Conservation (phyloP, 345 rosid genomes). For the Turnera subulata region DNA sequence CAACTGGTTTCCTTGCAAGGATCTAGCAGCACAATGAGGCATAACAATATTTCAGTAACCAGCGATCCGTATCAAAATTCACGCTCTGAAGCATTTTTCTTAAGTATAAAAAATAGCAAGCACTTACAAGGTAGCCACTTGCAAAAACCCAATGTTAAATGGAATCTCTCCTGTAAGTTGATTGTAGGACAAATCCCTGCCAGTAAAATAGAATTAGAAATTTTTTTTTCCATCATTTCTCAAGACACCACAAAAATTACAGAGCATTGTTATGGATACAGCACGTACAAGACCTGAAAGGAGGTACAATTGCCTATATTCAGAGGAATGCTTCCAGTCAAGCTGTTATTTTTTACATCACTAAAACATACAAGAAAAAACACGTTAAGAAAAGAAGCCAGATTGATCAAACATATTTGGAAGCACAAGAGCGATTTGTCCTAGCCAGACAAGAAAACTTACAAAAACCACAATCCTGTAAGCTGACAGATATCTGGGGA, state of each 20-base stretch:
- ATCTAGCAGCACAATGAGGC: conserved; percentile 40
- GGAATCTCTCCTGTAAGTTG: conserved; percentile 87
- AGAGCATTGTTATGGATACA: conserved; percentile 12
- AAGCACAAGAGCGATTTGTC: neutral
- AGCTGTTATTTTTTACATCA: conserved; percentile 92
- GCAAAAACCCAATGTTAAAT: conserved; percentile 94
- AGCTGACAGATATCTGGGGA: conserved; percentile 93
- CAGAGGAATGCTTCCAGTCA: conserved; percentile 85
- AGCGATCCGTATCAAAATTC: neutral
- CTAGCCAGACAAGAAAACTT: conserved; percentile 34
- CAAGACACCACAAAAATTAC: neutral
- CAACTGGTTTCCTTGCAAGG: conserved; percentile 87
- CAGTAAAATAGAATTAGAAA: conserved; percentile 8
- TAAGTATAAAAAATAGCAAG: neutral
- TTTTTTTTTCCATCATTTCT: too few species aligned
- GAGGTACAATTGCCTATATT: conserved; percentile 94
- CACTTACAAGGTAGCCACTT: conserved; percentile 92
- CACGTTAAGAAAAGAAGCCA: too few species aligned
- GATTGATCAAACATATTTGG: neutral
- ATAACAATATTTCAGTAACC: conserved; percentile 6
- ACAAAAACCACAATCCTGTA: conserved; percentile 96
- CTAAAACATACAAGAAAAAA: conserved; percentile 29
- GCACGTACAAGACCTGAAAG: conserved; percentile 97
- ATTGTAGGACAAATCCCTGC: conserved; percentile 94
- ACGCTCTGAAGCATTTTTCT: neutral